phyloP scores from a whole-genome alignment of 768 basidiomycete genomes.

The Leccinum fibrillosum region DNA sequence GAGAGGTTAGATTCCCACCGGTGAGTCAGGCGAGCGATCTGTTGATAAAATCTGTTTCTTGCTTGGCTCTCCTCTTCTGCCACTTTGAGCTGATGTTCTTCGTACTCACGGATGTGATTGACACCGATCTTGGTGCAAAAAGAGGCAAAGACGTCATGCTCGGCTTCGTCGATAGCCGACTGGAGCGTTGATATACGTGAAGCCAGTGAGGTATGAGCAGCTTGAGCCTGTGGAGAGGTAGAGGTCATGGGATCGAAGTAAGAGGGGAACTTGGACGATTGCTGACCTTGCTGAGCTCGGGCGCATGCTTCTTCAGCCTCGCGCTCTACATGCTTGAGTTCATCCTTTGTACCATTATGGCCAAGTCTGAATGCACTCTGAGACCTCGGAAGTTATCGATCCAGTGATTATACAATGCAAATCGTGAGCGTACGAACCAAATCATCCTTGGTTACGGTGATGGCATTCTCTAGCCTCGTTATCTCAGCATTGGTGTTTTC shows the following conservation, averaged over 20 bases:
- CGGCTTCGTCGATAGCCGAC: constrained; percentile 65
- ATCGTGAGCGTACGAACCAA: constrained; percentile 46
- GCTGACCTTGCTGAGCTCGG: constrained; percentile 68
- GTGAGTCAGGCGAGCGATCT: constrained; percentile 81
- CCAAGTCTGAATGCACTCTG: constrained; percentile 77
- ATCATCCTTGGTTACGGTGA: constrained; percentile 77
- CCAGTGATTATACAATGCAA: background rate
- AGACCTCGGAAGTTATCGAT: background rate
- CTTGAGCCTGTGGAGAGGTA: constrained; percentile 44
- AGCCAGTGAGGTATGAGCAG: constrained; percentile 48
- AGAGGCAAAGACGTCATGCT: constrained; percentile 69
- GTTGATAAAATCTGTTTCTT: constrained; percentile 76
- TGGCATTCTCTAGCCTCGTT: constrained; percentile 73
- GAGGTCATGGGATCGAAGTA: background rate
- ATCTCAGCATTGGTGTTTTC: constrained; percentile 77
- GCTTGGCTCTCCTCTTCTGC: constrained; percentile 88
- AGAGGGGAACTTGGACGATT: background rate
- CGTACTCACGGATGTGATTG: constrained; percentile 85
- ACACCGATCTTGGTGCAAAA: constrained; percentile 85
- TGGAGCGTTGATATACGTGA: constrained; percentile 54
- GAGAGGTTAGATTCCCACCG: constrained; percentile 51
- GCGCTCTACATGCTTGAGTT: constrained; percentile 76
- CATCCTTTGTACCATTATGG: constrained; percentile 75
- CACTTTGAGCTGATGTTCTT: constrained; percentile 84
- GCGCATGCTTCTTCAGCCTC: constrained; percentile 61